phyloP scores from a whole-genome alignment of 345 rosid species.

The Hibiscus tridactylites region DNA sequence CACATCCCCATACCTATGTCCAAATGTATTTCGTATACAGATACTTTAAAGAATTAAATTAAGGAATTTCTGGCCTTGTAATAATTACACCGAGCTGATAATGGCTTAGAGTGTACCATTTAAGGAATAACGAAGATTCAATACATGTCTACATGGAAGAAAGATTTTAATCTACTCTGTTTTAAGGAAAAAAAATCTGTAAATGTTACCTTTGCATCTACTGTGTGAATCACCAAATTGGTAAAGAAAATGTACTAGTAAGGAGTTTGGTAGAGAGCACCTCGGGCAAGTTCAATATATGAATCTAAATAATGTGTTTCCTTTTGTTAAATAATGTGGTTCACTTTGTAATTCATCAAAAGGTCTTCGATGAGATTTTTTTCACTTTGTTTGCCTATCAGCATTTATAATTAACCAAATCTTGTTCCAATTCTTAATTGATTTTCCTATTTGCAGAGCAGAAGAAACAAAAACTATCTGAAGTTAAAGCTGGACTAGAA shows the following conservation, averaged over 20 bases:
- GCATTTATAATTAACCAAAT: neutral
- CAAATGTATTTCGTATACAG: neutral
- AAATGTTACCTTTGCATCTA: neutral
- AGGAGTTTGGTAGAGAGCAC: too few species aligned
- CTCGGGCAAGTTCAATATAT: neutral
- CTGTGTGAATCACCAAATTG: too few species aligned
- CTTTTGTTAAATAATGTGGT: neutral
- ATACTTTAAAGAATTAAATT: neutral
- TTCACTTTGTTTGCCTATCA: neutral
- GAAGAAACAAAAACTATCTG: constrained; percentile 76
- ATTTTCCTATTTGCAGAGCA: constrained; percentile 42
- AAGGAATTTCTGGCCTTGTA: neutral
- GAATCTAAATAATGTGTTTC: neutral
- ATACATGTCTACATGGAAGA: neutral
- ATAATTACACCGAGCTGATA: neutral
- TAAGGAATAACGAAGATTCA: neutral
- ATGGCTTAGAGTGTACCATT: neutral
- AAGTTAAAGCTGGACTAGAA: constrained; percentile 52
- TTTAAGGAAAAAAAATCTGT: neutral
- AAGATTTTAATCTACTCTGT: neutral
- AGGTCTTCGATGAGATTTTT: neutral
- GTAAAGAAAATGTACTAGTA: too few species aligned
- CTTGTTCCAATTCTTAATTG: neutral
- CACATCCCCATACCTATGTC: neutral
- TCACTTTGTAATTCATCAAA: neutral